Evolutionary conservation across 495 filamentous ascomycete species (phyloP), one percentile per base, ranked within the genome.

Genomic region (Margaritispora aquatica): DNA sequence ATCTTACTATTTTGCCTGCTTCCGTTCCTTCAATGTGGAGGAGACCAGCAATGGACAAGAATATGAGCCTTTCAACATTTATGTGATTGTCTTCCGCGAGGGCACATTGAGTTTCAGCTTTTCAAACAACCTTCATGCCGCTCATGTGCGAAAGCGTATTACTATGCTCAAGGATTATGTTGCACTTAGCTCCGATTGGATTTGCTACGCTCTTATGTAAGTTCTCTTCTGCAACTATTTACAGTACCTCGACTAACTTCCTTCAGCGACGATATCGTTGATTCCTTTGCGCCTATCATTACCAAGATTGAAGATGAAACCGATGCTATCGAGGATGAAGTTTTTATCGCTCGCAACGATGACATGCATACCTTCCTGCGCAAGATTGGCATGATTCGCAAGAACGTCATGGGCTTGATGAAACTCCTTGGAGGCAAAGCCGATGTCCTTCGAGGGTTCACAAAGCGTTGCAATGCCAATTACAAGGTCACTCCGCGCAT

Each of bases 201-300:
- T 98, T 60, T 98, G 95, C 74, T 98, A 98, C 67, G 94, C 94
- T 29, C 83, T 98, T 74, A 98, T 98, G 88, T 91, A 77, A 82
- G 87, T 75, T 44, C 13, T 29, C 34, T 62, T 31, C 34, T 34
- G 44, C 13, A 13, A 41, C 1, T 24, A 21, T 36, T 54, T 3
- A 56, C 23, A 60, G 24, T 44, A 9, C 17, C 19, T 10, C 11
- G 61, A 61, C 63, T 79, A 68, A 74, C 50, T 2, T 17, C 13
- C 34, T 15, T 17, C 62, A 90, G 87, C 69, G 94, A 98, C 72
- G 89, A 98, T 70, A 98, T 98, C 64, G 95, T 97, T 62, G 94
- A 98, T 74, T 87, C 84, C 31, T 98, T 97, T 68, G 90, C 87
- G 1, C 94, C 95, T 17, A 84, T 90, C 9, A 95, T 98, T 54